Percentiles rank a stretch among this genome's conserved stretches.
phyloP scores from a whole-genome alignment of 257 asterid genomes.

The Eustoma russellianum region DNA sequence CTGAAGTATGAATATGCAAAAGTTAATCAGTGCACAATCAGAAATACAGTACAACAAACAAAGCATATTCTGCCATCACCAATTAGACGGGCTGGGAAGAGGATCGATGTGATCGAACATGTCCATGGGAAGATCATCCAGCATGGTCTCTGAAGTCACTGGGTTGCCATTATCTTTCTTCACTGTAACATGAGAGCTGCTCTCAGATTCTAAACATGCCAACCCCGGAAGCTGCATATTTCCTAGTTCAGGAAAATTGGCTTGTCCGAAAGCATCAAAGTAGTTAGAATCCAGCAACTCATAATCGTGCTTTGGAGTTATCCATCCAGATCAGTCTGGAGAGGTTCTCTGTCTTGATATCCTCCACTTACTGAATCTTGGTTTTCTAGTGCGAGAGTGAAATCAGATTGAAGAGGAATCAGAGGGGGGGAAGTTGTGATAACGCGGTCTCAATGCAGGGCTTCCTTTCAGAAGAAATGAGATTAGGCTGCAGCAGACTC shows the following conservation, averaged over 20 bases:
- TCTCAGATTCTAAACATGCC: conserved; percentile 20
- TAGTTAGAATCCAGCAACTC: too few species aligned
- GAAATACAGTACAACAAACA: too few species aligned
- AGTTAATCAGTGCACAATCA: too few species aligned
- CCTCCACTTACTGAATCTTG: conserved; percentile 24
- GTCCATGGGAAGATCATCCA: conserved; percentile 65
- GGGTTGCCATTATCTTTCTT: conserved; percentile 15
- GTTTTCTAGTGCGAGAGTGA: conserved; percentile 22
- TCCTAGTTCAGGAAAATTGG: conserved; percentile 28
- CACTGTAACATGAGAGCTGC: conserved; percentile 12
- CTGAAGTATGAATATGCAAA: too few species aligned
- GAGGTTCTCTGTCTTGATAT: too few species aligned
- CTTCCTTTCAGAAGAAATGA: conserved; percentile 14
- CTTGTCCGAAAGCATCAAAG: too few species aligned
- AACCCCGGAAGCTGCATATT: conserved; percentile 20
- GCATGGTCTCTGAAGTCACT: conserved; percentile 30
- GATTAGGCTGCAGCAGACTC: conserved; percentile 17
- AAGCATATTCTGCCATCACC: conserved; percentile 22
- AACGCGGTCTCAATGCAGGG: conserved; percentile 16
- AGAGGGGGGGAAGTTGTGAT: conserved; percentile 27
- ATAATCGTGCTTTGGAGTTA: too few species aligned
- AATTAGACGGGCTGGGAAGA: conserved; percentile 62
- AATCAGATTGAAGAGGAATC: conserved; percentile 34
- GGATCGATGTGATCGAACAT: conserved; percentile 56
- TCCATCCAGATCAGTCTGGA: too few species aligned